Evolutionary conservation across 2,329 filamentous ascomycete genomes (phyloP).

Genomic region (Cladophialophora carrionii): DNA sequence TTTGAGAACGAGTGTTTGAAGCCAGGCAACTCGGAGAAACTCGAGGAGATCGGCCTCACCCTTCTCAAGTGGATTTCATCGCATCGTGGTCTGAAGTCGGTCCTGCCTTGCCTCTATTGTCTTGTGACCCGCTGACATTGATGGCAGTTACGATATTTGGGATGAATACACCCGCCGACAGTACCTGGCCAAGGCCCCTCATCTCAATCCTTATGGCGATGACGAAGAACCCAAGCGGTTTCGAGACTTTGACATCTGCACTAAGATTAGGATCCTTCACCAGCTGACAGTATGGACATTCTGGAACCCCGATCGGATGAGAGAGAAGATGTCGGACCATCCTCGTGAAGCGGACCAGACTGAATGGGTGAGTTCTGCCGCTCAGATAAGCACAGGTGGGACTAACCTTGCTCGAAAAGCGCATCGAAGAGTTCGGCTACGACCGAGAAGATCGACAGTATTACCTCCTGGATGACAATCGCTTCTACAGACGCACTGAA

Average conservation of each 20-base stretch:
- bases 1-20: slow-evolving; percentile 87
- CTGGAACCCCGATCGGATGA: slow-evolving; percentile 80
- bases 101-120: slow-evolving; percentile 36
- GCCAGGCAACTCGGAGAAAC: slow-evolving; percentile 68
- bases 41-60: slow-evolving; percentile 80
- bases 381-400: not conserved
- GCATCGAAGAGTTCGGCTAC: slow-evolving; percentile 66
- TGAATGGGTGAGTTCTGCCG: slow-evolving; percentile 68
- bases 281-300: slow-evolving; percentile 89
- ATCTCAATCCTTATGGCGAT: slow-evolving; percentile 81
- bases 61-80: slow-evolving; percentile 93
- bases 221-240: slow-evolving; percentile 75
- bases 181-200: slow-evolving; percentile 77
- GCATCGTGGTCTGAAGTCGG: slow-evolving; percentile 87
- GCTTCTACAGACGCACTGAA: slow-evolving; percentile 86
- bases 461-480: slow-evolving; percentile 89
- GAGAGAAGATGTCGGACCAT: slow-evolving; percentile 77
- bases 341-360: slow-evolving; percentile 79
- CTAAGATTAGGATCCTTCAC: slow-evolving; percentile 78
- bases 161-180: slow-evolving; percentile 92
- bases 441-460: slow-evolving; percentile 85
- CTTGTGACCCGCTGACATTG: slow-evolving; percentile 37
- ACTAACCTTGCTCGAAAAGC: slow-evolving; percentile 43
- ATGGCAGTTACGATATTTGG: slow-evolving; percentile 75
- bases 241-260: slow-evolving; percentile 76